Evolutionary conservation across 2,329 filamentous ascomycete species (phyloP).

Genomic region (Fusarium sp.): DNA sequence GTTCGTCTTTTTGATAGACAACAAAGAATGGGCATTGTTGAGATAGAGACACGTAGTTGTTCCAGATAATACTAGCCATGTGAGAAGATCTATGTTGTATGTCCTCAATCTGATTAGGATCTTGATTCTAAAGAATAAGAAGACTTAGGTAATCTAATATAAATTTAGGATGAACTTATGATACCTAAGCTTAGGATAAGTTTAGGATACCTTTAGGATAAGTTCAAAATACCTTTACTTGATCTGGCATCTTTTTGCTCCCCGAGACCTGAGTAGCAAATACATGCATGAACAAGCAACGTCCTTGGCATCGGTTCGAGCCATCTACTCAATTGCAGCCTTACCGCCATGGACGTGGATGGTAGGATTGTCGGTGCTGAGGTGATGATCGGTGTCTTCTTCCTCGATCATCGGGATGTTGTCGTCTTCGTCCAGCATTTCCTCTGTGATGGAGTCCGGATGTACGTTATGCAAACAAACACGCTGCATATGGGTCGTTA

Average conservation of each 20-base stretch:
- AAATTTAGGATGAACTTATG: too few species aligned
- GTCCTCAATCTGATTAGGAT: neutral
- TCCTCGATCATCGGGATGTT: neutral
- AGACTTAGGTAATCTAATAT: too few species aligned
- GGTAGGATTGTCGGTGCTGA: neutral
- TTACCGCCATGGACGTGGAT: neutral
- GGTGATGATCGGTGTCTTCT: neutral
- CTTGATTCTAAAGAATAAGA: neutral
- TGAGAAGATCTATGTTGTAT: neutral
- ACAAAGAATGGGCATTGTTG: neutral
- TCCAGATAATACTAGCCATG: neutral
- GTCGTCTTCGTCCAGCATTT: neutral
- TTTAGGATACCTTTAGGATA: too few species aligned
- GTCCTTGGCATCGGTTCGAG: neutral
- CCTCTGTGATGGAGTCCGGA: neutral
- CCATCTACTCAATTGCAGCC: neutral
- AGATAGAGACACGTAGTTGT: rapidly evolving
- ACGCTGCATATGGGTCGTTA: neutral
- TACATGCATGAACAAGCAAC: too few species aligned
- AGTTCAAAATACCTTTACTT: too few species aligned
- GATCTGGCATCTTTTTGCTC: too few species aligned
- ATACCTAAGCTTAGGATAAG: too few species aligned
- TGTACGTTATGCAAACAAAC: neutral
- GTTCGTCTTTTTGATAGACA: neutral
- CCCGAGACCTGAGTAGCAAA: too few species aligned